Evolutionary conservation across 371 early-diverging fungal genomes (phyloP).

Genomic region (Actinomucor elegans): DNA sequence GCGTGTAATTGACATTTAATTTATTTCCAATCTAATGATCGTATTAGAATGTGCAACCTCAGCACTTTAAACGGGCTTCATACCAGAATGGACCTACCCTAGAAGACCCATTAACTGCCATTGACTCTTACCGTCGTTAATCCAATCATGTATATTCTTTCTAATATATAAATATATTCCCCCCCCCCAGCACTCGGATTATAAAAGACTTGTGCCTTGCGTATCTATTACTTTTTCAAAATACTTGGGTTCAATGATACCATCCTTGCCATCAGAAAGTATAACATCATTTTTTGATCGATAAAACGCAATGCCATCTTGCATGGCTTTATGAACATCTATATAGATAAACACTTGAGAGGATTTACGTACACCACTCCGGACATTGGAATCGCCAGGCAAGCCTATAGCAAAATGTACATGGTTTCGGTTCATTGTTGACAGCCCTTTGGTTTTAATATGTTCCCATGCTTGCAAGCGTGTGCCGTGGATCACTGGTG

Average conservation of each 20-base stretch:
- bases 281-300: constrained; percentile 78
- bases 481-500: constrained; percentile 82
- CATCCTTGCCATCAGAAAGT: constrained; percentile 67
- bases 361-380: constrained; percentile 70
- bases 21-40: background rate
- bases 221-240: constrained; percentile 57
- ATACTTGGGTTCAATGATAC: constrained; percentile 62
- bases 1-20: background rate
- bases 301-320: constrained; percentile 77
- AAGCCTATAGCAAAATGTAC: constrained; percentile 85
- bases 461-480: constrained; percentile 50
- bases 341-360: constrained; percentile 76
- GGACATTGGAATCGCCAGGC: constrained; percentile 66
- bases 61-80: background rate
- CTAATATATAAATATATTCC: background rate
- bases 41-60: constrained; percentile 2
- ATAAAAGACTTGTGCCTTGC: constrained; percentile 15
- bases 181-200: background rate
- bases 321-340: constrained; percentile 64
- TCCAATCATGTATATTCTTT: background rate
- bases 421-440: constrained; percentile 82
- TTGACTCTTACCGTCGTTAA: constrained; percentile 20
- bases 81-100: constrained; percentile 20
- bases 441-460: constrained; percentile 68
- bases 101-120: constrained; percentile 30